A percentile compares a stretch with the other conserved stretches of the same genome.
Conservation (phyloP, 306 rosid species). For the Quercus engelmannii region DNA sequence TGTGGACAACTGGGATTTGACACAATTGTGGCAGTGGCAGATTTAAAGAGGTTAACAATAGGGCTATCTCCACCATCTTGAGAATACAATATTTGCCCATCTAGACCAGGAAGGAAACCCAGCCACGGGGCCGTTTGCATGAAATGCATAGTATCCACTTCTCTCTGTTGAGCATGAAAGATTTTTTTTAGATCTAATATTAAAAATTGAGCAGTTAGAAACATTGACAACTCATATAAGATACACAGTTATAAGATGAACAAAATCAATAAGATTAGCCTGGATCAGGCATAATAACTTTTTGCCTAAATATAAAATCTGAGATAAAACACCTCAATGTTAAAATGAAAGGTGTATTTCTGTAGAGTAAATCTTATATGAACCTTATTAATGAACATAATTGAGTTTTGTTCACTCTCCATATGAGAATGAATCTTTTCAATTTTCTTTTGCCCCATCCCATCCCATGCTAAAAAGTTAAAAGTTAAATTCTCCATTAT, state of each 20-base stretch:
- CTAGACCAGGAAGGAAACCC: conserved; percentile 89
- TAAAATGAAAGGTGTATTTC: neutral
- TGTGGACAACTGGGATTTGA: conserved; percentile 67
- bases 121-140: conserved; percentile 99
- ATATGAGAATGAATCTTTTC: too few relatives aligned
- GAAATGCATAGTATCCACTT: conserved; percentile 76
- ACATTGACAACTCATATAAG: neutral
- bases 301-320: neutral
- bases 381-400: neutral
- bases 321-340: neutral
- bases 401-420: neutral
- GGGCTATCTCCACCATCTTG: conserved; percentile 94
- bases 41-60: conserved; percentile 79
- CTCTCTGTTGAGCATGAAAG: conserved; percentile 60
- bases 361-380: neutral
- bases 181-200: neutral
- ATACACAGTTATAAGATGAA: neutral
- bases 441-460: too few relatives aligned
- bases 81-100: conserved; percentile 81
- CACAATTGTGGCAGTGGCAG: conserved; percentile 69
- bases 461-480: neutral
- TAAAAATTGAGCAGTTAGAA: conserved; percentile 1
- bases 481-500: neutral
- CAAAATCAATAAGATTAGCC: neutral
- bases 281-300: neutral